A percentile compares a stretch with the other conserved stretches of the same genome.
phyloP scores from a whole-genome alignment of 495 filamentous ascomycete genomes.

The Podospora anserina region DNA sequence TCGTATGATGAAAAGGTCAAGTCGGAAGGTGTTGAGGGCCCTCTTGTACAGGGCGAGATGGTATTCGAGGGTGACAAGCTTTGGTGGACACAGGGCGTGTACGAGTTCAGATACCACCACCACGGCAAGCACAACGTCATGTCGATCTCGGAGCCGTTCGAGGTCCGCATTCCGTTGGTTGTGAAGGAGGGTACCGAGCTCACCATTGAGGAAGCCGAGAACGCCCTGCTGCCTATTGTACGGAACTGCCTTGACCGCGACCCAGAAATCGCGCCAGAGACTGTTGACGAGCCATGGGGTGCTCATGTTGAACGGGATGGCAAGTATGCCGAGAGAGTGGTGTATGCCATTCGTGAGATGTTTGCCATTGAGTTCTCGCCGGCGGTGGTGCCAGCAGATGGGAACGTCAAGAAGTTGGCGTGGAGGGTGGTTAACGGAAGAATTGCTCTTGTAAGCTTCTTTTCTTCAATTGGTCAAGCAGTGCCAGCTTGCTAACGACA shows the following conservation, averaged over 20 bases:
- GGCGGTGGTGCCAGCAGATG: slow-evolving; percentile 89
- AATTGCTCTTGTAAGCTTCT: slow-evolving; percentile 75
- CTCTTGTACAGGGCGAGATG: slow-evolving; percentile 71
- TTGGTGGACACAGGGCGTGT: slow-evolving; percentile 94
- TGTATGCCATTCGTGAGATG: slow-evolving; percentile 95
- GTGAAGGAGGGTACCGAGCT: slow-evolving; percentile 63
- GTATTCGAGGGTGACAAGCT: slow-evolving; percentile 89
- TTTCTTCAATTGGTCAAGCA: not conserved
- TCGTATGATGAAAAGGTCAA: slow-evolving; percentile 55
- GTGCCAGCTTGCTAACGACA: slow-evolving; percentile 14
- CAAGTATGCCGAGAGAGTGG: slow-evolving; percentile 83
- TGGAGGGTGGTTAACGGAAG: slow-evolving; percentile 97
- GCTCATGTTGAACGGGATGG: slow-evolving; percentile 75
- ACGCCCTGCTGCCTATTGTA: slow-evolving; percentile 74
- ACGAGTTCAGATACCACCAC: slow-evolving; percentile 97
- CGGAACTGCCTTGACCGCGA: slow-evolving; percentile 90
- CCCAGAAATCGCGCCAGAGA: slow-evolving; percentile 83
- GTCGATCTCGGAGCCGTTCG: slow-evolving; percentile 91
- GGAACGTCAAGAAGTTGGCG: slow-evolving; percentile 82
- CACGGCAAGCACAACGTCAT: slow-evolving; percentile 92
- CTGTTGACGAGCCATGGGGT: slow-evolving; percentile 78
- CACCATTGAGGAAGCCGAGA: slow-evolving; percentile 57
- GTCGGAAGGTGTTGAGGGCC: slow-evolving; percentile 48
- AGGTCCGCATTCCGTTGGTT: slow-evolving; percentile 76
- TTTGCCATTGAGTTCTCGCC: slow-evolving; percentile 95